Evolutionary conservation across 345 rosid genomes (phyloP), one percentile per base, ranked within the genome.

Genomic region (Populus deltoides): DNA sequence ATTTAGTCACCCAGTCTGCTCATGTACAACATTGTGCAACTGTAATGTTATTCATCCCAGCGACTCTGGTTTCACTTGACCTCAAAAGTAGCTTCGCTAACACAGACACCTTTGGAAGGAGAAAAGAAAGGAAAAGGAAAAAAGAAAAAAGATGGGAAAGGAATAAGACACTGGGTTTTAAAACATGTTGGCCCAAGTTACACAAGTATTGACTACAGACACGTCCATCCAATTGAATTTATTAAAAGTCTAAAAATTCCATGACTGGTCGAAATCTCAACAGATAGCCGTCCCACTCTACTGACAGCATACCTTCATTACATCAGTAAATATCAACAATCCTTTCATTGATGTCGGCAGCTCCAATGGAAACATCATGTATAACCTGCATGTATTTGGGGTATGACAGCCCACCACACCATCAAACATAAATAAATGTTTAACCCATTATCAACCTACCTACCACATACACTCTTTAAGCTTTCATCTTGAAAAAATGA

Each of bases 371-470:
- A 81, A 77, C 77, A 86, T 82, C 88, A 76, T 31, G 73, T 66
- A 77, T 36, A 80, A 83, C 88, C 90, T 87, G 88, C 89, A 87
- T 76, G 84, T 77, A 87, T 80, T 82, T 79, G 81, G 88, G 75
- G 85, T 81, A 78, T 78, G 82, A 82, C 85, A 81, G 83, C 75
- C 85, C 77, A 75, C 84, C 77, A 85, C 85, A 83, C 83, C 77
- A 83, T 72, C 62, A 79, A 80, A 81, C 73, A 55, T 76, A 81
- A 76, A 74, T 74, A 75, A 82, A 87, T 79, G 17, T 70, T 29
- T 53, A 79, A 75, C 66, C 85, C 47, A 86, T 10, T 31, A 27
- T 35, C 29, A 75, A 78, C 74, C 84, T 80, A 45, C 67, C 80
- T 51, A 68, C 62, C 27, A 77, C 57, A 76, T 35, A 78, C 15